phyloP scores from a whole-genome alignment of 257 asterid genomes.

The Solanum pennellii region DNA sequence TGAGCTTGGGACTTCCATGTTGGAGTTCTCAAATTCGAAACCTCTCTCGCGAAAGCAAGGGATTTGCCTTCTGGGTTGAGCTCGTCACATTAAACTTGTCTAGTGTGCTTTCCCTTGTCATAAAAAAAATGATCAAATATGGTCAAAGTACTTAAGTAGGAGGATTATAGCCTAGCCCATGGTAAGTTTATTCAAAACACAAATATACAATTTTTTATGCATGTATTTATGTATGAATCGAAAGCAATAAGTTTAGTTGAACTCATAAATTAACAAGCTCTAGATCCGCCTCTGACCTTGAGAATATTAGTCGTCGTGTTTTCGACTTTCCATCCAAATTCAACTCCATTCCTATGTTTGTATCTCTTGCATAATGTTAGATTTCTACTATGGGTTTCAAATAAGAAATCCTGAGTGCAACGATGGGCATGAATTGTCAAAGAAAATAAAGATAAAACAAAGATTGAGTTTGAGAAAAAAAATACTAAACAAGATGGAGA shows the following conservation, averaged over 20 bases:
- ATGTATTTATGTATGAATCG: background rate
- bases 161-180: background rate
- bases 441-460: background rate
- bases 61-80: too few relatives aligned
- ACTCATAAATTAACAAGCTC: background rate
- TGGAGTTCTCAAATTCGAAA: too few relatives aligned
- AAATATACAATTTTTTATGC: background rate
- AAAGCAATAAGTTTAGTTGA: background rate
- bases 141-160: background rate
- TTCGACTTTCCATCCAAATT: constrained; percentile 41
- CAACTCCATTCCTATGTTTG: constrained; percentile 13
- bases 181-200: background rate
- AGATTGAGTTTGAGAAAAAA: background rate
- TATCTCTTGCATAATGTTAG: constrained; percentile 22
- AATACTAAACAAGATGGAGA: background rate
- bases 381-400: background rate
- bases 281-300: background rate
- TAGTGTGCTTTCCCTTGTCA: too few relatives aligned
- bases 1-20: too few relatives aligned
- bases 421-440: background rate
- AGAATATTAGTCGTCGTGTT: background rate
- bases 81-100: too few relatives aligned
- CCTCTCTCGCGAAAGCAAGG: too few relatives aligned
- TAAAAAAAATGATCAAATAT: background rate
- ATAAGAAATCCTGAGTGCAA: constrained; percentile 19